phyloP scores from a whole-genome alignment of 352 stramenopile species.

The Globisporangium ultimum region DNA sequence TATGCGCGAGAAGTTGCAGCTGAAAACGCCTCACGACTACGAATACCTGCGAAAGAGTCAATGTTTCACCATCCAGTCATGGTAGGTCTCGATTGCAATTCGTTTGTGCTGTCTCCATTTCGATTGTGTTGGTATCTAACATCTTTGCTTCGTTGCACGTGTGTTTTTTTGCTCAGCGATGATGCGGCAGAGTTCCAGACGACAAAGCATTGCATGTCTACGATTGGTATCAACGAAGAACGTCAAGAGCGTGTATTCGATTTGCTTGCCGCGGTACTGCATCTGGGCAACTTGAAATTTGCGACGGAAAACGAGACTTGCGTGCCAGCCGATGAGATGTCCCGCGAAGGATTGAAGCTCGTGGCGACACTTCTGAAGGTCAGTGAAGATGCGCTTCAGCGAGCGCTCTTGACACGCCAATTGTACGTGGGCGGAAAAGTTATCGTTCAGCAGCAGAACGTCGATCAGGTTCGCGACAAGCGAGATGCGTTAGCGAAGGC shows the following conservation, averaged over 20 bases:
- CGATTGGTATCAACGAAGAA: conserved; percentile 82
- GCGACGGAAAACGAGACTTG: conserved; percentile 78
- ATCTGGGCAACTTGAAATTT: conserved; percentile 89
- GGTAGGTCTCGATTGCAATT: conserved; percentile 26
- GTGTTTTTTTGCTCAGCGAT: conserved; percentile 23
- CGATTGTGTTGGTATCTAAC: conserved; percentile 3
- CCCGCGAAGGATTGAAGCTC: conserved; percentile 41
- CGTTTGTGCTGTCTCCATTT: not conserved
- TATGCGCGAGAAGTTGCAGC: conserved; percentile 57
- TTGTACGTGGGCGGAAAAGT: conserved; percentile 88
- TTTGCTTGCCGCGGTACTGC: conserved; percentile 80
- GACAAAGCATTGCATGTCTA: conserved; percentile 83
- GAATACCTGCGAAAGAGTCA: conserved; percentile 87
- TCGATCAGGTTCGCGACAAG: conserved; percentile 86
- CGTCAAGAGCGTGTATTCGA: conserved; percentile 85
- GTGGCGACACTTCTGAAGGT: conserved; percentile 79
- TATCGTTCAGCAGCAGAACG: conserved; percentile 87
- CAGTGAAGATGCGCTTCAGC: conserved; percentile 65
- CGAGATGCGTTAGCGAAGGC: conserved; percentile 89
- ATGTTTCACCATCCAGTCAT: conserved; percentile 76
- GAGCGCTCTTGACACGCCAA: conserved; percentile 77
- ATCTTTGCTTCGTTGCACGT: not conserved
- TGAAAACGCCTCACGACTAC: conserved; percentile 78
- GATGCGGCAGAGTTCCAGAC: conserved; percentile 83
- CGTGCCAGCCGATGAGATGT: conserved; percentile 47